phyloP scores from a whole-genome alignment of 345 rosid species.

The Rhodamnia argentea region DNA sequence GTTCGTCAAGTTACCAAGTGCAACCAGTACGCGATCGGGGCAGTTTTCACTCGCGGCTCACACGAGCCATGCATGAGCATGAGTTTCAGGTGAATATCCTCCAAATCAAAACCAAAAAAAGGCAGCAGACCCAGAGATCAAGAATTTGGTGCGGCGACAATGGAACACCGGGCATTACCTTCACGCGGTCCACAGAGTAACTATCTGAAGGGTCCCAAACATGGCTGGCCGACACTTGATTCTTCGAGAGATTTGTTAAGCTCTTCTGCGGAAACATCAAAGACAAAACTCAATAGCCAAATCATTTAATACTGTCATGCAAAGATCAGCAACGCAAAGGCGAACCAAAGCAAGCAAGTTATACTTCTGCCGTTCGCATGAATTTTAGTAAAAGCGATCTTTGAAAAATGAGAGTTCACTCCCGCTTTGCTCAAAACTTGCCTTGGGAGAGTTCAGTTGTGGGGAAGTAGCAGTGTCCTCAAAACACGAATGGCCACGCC shows the following conservation, averaged over 20 bases:
- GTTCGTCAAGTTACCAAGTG: not conserved
- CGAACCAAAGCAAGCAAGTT: not conserved
- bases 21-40: not conserved
- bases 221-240: not conserved
- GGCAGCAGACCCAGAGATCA: not conserved
- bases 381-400: not conserved
- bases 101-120: not conserved
- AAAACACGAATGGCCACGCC: not conserved
- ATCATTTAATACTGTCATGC: not conserved
- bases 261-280: not conserved
- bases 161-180: not conserved
- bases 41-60: not conserved
- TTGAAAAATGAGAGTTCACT: not conserved
- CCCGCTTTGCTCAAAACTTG: not conserved
- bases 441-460: not conserved
- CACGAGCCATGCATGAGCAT: not conserved
- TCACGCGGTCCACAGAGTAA: not conserved
- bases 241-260: not conserved
- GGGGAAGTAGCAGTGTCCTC: constrained; percentile 4
- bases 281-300: not conserved
- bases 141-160: not conserved
- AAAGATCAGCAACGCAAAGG: not conserved
- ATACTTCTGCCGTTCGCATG: not conserved
- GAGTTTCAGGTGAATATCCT: not conserved
- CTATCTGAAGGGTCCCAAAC: not conserved